Base-by-base conservation (phyloP, 768 basidiomycete genomes). In the Suillus weaverae region DNA sequence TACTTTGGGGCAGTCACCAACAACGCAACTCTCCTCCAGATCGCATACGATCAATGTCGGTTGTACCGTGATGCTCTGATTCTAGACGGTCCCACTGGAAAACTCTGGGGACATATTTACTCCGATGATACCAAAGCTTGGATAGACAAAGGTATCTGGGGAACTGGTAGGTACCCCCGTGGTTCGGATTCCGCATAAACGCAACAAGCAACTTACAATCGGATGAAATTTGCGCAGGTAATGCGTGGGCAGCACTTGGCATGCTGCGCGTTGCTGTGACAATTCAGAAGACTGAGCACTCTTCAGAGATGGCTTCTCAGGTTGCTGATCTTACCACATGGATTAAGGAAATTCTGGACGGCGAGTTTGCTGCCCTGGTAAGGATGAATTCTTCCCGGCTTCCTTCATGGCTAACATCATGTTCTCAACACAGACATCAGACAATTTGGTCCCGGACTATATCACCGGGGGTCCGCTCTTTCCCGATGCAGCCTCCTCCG, bases 271-370 rank as follows among this genome's bases (percentile, higher is more conserved):
- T 81, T 7, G 71, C 72, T 44, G 75, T 75, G 22, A 81, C 79
- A 4, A 80, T 82, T 65, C 66, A 72, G 44, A 71, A 71, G 66
- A 75, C 74, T 13, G 60, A 63, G 10, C 78, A 64, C 61, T 70
- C 64, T 18, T 57, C 66, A 35, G 44, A 66, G 2, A 77, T 81
- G 76, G 67, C 54, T 3, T 63, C 64, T 36, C 75, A 81, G 65
- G 66, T 69, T 51, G 60, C 63, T 14, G 73, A 78, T 62, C 69
- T 81, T 22, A 65, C 68, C 22, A 63, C 46, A 18, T 81, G 80
- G 79, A 65, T 73, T 1, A 71, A 71, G 61, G 80, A 81, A 80
- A 68, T 73, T 81, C 36, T 85, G 81, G 26, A 85, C 83, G 83
- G 85, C 82, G 18, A 73, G 73, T 53, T 75, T 84, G 57, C 84